phyloP scores from a whole-genome alignment of 1,284 basidiomycete species.

The Xerocomus tenax region DNA sequence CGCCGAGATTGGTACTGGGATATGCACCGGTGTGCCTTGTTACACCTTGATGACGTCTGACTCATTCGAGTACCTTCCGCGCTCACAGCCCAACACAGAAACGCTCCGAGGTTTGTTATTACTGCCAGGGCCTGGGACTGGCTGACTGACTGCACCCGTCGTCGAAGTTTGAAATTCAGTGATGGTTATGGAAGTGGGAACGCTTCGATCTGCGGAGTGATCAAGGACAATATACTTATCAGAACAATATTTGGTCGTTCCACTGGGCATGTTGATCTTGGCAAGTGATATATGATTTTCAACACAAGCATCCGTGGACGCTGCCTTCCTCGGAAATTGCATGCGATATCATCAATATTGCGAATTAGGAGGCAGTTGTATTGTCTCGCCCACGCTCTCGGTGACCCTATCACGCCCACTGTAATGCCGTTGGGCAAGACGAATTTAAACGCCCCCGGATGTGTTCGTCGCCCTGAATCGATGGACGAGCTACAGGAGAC shows the following conservation, averaged over 20 bases:
- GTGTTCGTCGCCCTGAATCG: background rate
- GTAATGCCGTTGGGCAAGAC: background rate
- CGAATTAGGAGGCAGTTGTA: slow-evolving; percentile 4
- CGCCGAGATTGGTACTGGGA: background rate
- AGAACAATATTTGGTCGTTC: slow-evolving; percentile 12
- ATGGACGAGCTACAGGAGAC: background rate
- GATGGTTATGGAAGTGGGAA: slow-evolving; percentile 24
- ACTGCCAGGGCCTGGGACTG: background rate
- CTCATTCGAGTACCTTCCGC: background rate
- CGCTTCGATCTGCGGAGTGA: slow-evolving; percentile 26
- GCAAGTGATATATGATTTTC: slow-evolving; percentile 1
- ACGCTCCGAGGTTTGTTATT: background rate
- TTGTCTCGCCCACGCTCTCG: background rate
- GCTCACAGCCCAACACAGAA: background rate
- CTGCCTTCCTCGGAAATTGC: slow-evolving; percentile 25
- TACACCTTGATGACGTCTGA: slow-evolving; percentile 2
- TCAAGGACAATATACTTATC: slow-evolving; percentile 15
- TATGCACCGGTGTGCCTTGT: background rate
- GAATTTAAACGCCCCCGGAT: background rate
- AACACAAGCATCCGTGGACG: background rate
- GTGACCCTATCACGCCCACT: background rate
- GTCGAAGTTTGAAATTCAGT: slow-evolving; percentile 21
- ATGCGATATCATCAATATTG: slow-evolving; percentile 9
- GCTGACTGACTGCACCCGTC: slow-evolving; percentile 2
- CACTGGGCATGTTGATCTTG: slow-evolving; percentile 9